Evolutionary conservation across 768 basidiomycete species (phyloP), one percentile per base, ranked within the genome.

Genomic region (Russula ochroleuca): DNA sequence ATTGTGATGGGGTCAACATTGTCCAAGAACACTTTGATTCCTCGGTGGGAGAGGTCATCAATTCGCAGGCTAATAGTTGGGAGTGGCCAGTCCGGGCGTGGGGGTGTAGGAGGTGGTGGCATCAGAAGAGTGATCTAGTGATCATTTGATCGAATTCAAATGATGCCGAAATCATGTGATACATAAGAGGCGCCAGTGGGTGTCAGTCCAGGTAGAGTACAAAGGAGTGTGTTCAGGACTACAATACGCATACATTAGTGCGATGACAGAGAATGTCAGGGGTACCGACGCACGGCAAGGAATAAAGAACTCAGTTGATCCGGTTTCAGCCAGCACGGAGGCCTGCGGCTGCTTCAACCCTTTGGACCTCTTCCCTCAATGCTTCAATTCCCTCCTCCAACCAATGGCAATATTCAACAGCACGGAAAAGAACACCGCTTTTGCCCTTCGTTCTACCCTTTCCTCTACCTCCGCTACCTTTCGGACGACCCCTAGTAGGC

Each of bases 381-480:
- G 87, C 86, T 52, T 86, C 83, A 53, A 86, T 80, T 9, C 90
- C 88, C 70, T 93, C 85, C 71, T 94, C 92, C n/a, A 94, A 76
- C 88, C 88, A 95, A 40, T 78, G 81, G 70, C 88, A 85, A 69
- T 94, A 93, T 70, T 92, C 89, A 59, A 88, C 90, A 2, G 93
- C 91, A 41, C 91, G 84, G 72, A 92, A 92, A 51, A 96, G 74
- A 3, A 94, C 90, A 0, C 91, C 92, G 66, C 90, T 93, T 79
- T 96, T 96, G 40, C 92, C 91, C 73, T 92, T 93, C 51, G 81
- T 87, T 66, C 84, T 80, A 0, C 84, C 83, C 66, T 87, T 71
- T 58, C 80, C 73, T 15, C 75, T 69, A 41, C 72, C 82, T 3
- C 88, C 86, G 67, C 85, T 89, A 38, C 88, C 90, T 73, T 92